These are phyloP conservation scores for Botrytis deweyae DNA, from an alignment of 2,329 filamentous ascomycete species.

Conservation along the genomic window DNA sequence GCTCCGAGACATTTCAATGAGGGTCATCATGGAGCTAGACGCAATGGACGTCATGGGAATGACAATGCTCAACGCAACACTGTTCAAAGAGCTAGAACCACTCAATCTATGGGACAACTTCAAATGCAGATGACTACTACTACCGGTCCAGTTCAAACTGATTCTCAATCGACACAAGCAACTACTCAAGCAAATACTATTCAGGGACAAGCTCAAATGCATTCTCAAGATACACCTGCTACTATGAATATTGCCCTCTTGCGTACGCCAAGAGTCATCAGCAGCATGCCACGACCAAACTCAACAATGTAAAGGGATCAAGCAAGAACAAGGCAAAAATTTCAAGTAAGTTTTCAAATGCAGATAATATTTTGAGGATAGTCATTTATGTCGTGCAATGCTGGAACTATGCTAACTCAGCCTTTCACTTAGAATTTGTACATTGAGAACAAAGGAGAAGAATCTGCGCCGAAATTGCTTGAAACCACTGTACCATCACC, in stretches of 20 bases:
- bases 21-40: neutral
- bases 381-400: conserved; percentile 12
- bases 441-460: conserved; percentile 29
- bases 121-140: neutral
- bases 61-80: neutral
- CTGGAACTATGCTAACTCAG: conserved; percentile 17
- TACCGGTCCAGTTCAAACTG: neutral
- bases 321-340: conserved; percentile 1
- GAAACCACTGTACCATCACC: conserved; percentile 9
- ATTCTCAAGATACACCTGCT: neutral
- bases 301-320: conserved; percentile 14
- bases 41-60: neutral
- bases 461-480: conserved; percentile 21
- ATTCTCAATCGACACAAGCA: neutral
- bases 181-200: conserved; percentile 7
- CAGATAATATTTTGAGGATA: neutral
- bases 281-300: conserved; percentile 15
- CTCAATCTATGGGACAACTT: neutral
- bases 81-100: neutral
- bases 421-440: conserved; percentile 28
- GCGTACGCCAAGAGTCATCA: conserved; percentile 8
- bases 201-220: neutral
- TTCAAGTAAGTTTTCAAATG: conserved; percentile 10
- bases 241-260: neutral
- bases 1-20: neutral